phyloP scores from a whole-genome alignment of 176 grass and related monocot species.

The Oryza nivara region DNA sequence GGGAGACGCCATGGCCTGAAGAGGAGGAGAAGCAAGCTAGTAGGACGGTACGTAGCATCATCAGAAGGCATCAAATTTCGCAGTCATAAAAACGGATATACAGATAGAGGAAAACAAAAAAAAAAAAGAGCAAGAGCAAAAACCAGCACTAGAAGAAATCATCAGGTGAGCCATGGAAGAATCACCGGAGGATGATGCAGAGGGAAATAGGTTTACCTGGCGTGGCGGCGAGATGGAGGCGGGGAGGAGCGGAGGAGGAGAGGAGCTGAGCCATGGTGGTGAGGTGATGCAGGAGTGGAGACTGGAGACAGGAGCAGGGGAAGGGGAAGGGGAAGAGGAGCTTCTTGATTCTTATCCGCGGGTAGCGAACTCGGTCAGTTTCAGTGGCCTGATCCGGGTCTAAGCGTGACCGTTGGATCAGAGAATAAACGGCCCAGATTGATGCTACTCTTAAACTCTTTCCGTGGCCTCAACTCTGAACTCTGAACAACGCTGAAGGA shows the following conservation, averaged over 20 bases:
- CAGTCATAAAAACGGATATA: background rate
- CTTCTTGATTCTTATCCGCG: constrained; percentile 35
- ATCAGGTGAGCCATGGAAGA: background rate
- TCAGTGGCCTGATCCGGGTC: background rate
- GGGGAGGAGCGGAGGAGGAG: constrained; percentile 6
- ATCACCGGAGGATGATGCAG: background rate
- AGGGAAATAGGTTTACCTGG: background rate
- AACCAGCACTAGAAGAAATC: background rate
- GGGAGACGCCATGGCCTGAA: constrained; percentile 18
- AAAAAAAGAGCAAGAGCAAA: too few relatives aligned
- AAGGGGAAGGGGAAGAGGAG: background rate
- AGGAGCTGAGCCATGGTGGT: constrained; percentile 39
- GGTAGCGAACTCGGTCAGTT: background rate
- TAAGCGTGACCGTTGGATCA: background rate
- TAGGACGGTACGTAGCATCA: background rate
- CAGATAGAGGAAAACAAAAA: background rate
- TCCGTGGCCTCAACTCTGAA: too few relatives aligned
- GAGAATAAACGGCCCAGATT: background rate
- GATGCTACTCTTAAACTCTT: background rate
- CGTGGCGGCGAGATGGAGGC: background rate
- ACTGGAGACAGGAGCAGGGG: too few relatives aligned
- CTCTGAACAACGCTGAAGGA: too few relatives aligned
- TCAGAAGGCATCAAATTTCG: background rate
- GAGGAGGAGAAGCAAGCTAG: background rate
- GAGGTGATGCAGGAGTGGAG: background rate